Evolutionary conservation across 2,329 filamentous ascomycete species (phyloP).

Genomic region (Hymenoscyphus linearis): DNA sequence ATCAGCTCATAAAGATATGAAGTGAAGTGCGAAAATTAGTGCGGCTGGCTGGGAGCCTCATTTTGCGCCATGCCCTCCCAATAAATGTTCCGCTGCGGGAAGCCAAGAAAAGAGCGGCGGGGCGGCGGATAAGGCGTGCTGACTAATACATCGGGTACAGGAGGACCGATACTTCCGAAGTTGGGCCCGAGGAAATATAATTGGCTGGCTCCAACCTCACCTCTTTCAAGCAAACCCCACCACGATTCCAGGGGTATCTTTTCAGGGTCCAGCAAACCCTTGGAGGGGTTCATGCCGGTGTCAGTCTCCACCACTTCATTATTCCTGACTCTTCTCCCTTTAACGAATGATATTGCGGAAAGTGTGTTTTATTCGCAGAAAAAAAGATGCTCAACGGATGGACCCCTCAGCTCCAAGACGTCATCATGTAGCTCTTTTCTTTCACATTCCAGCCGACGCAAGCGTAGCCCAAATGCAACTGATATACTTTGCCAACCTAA

Average conservation of each 20-base stretch:
- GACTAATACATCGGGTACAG: neutral
- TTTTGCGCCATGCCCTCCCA: neutral
- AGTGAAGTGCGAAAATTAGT: neutral
- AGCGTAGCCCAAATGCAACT: neutral
- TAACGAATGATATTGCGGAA: neutral
- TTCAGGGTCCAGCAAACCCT: neutral
- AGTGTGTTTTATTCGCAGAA: neutral
- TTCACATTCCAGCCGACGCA: neutral
- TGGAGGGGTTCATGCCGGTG: neutral
- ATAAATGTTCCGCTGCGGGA: neutral
- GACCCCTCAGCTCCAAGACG: neutral
- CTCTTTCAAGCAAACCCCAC: neutral
- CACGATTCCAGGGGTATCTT: neutral
- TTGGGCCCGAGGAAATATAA: neutral
- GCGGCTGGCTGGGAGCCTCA: neutral
- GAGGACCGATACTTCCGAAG: neutral
- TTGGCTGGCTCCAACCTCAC: neutral
- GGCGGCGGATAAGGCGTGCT: neutral
- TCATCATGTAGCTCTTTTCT: neutral
- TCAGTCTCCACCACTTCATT: neutral
- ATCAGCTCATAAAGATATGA: neutral
- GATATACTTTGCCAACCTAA: conserved; percentile 1
- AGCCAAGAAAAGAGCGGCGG: neutral
- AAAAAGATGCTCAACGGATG: neutral
- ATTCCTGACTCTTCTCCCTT: neutral